Evolutionary conservation across 2,329 filamentous ascomycete species (phyloP), one percentile per base, ranked within the genome.

Genomic region (Trichoderma oligosporum): DNA sequence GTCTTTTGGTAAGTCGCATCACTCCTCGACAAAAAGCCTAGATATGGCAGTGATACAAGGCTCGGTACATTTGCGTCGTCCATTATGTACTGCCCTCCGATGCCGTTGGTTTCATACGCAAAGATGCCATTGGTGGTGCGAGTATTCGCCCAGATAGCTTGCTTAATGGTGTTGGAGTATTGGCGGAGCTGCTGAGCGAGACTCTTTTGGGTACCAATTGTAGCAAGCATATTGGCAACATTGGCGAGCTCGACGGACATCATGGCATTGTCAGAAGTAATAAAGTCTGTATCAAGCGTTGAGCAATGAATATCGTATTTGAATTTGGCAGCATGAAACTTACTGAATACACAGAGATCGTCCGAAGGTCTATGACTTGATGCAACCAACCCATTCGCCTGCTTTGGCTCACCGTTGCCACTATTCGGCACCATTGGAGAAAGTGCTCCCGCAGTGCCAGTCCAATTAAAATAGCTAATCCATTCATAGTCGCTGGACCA

Each of bases 301-400:
- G 2, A 58, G 36, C 16, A 16, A 35, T 29, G 6, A 11, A 6
- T 7, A 14, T 1, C 3, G 4, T 6, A 14, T 18, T 11, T 9
- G 2, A 1, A n/a, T 11, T 18, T 12, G 11, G 16, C 2, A 22
- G 14, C 12, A 20, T 5, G 16, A 2, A 9, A 60, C 64, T 48
- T 42, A 66, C 64, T 65, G 62, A 91, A 84, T 51, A 89, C 90
- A 1, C 87, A 89, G 7, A 89, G 83, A 69, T 96, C 91, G 69
- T 95, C 91, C 56, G 87, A 91, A 0, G 91, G 91, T 1, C 91
- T 81, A 74, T 94, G 94, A 1, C 89, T 88, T 52, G 86, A 89
- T 55, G 89, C 83, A 44, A 94, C 82, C 56, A 95, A 81, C 0
- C 88, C 89, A 2, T 90, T 93, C 31, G 81, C 82, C 59, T 84